phyloP scores from a whole-genome alignment of 2,329 filamentous ascomycete species.

The Cladosporium oxysporum region DNA sequence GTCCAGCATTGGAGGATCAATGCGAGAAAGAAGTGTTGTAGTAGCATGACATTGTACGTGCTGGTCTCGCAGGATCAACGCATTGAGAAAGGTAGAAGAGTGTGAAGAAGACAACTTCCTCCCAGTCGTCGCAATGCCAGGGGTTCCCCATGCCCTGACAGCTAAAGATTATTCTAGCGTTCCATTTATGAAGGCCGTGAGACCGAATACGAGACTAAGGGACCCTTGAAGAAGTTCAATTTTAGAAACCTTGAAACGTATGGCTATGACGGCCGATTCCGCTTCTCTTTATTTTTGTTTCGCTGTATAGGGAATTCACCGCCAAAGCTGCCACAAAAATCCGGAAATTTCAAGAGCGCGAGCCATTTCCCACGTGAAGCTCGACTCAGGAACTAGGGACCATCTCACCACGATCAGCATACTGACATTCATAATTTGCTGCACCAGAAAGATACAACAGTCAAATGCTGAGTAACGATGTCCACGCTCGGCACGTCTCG shows the following conservation, averaged over 20 bases:
- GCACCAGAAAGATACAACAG: background rate
- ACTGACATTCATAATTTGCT: background rate
- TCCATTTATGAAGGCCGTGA: background rate
- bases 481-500: background rate
- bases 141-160: background rate
- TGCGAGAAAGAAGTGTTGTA: background rate
- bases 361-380: background rate
- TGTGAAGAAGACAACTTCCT: background rate
- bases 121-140: background rate
- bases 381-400: background rate
- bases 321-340: background rate
- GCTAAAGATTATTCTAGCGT: constrained; percentile 1
- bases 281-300: background rate
- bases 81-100: background rate
- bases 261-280: background rate
- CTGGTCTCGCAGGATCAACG: background rate
- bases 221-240: background rate
- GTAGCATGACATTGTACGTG: background rate
- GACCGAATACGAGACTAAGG: constrained; percentile 1
- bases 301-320: rapidly evolving
- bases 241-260: background rate
- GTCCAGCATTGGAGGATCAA: background rate
- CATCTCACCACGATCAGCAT: background rate
- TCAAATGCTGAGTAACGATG: background rate
- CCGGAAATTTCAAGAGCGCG: background rate